phyloP scores from a whole-genome alignment of 306 rosid species.

The Lotus japonicus region DNA sequence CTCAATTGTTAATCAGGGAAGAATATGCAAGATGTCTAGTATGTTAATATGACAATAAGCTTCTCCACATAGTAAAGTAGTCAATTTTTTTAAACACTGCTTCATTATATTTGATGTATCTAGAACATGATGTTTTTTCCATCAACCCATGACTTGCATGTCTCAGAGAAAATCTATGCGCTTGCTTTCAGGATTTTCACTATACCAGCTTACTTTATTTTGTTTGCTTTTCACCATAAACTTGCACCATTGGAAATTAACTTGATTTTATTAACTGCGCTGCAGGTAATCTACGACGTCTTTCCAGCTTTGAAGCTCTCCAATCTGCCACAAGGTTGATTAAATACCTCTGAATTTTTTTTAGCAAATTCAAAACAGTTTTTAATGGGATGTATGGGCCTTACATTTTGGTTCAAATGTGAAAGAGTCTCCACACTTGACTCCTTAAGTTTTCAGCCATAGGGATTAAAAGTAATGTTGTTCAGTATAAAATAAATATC shows the following conservation, averaged over 20 bases:
- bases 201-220: not conserved
- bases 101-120: not conserved
- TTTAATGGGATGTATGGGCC: not conserved
- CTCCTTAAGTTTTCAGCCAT: not conserved
- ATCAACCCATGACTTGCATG: not conserved
- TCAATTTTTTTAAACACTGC: not conserved
- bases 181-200: not conserved
- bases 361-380: not conserved
- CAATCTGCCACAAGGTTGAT: conserved; percentile 75
- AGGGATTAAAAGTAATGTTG: not conserved
- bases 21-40: not conserved
- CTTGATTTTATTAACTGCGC: conserved; percentile 25
- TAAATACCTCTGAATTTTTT: not conserved
- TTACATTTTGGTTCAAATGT: conserved; percentile 3
- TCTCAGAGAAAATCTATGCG: not conserved
- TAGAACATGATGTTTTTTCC: not conserved
- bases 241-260: conserved; percentile 1
- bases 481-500: not conserved
- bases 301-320: conserved; percentile 86
- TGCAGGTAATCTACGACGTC: conserved; percentile 74
- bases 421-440: not conserved
- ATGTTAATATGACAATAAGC: not conserved
- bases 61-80: not conserved
- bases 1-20: not conserved
- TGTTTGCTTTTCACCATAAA: not conserved